Evolutionary conservation across 495 filamentous ascomycete species (phyloP).

Genomic region (Penicillium simplicissimum): DNA sequence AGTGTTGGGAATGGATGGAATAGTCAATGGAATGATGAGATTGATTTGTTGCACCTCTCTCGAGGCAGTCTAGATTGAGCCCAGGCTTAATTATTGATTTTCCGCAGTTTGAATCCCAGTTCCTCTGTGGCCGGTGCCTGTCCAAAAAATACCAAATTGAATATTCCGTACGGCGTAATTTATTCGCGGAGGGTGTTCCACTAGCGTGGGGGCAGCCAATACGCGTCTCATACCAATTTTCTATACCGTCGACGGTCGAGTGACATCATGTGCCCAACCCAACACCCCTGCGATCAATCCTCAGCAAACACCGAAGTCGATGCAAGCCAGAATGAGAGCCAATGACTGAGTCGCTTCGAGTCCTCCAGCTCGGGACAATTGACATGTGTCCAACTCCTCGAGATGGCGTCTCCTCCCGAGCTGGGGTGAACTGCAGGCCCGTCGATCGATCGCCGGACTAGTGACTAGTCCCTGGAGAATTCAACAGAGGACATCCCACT

Average conservation of each 20-base stretch:
- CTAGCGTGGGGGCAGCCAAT: slow-evolving; percentile 28
- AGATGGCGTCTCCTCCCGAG: not conserved
- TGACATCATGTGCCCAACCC: slow-evolving; percentile 28
- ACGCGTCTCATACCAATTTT: slow-evolving; percentile 11
- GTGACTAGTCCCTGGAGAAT: slow-evolving; percentile 4
- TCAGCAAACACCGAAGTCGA: not conserved
- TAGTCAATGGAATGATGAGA: no score
- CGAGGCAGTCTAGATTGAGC: no score
- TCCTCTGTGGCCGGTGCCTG: no score
- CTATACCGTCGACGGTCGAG: not conserved
- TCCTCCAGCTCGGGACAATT: not conserved
- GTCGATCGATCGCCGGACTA: slow-evolving; percentile 23
- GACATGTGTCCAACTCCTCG: not conserved
- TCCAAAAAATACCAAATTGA: not conserved
- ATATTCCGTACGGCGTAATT: not conserved
- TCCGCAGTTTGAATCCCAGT: no score
- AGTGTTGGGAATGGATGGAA: no score
- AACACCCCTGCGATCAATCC: not conserved
- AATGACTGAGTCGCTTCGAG: not conserved
- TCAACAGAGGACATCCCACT: slow-evolving; percentile 17
- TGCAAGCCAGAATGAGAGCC: not conserved
- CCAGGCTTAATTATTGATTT: no score
- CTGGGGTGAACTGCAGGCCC: not conserved
- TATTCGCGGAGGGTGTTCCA: not conserved
- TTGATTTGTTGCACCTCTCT: no score